Conservation (phyloP, 1,284 basidiomycete species). For the Ganoderma sinense region DNA sequence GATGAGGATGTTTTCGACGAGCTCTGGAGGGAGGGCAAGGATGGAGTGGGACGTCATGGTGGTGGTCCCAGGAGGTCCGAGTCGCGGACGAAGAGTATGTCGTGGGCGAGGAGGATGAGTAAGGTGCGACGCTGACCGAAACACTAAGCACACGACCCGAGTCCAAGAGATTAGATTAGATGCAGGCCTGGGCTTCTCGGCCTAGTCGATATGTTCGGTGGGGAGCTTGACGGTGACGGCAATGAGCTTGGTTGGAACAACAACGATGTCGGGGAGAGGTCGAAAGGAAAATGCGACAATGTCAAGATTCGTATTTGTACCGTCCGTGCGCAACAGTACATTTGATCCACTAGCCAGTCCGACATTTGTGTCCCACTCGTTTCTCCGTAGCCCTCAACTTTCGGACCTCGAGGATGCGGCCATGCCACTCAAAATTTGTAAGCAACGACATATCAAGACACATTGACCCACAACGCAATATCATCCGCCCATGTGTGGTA, state of each 20-base stretch:
- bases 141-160: background rate
- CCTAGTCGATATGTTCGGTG: background rate
- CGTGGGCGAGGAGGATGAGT: background rate
- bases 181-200: background rate
- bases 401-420: background rate
- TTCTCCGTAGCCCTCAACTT: background rate
- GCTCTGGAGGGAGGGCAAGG: constrained; percentile 44
- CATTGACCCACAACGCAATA: too few relatives aligned
- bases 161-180: constrained; percentile 10
- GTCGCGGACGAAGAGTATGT: background rate
- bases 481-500: too few relatives aligned
- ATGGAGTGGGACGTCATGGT: constrained; percentile 21
- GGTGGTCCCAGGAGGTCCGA: background rate
- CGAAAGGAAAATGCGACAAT: background rate
- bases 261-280: too few relatives aligned
- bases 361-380: background rate
- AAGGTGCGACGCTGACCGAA: constrained; percentile 2
- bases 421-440: too few relatives aligned
- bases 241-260: background rate
- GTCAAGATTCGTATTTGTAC: background rate
- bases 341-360: background rate
- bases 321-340: background rate
- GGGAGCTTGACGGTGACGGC: background rate
- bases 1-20: constrained; percentile 54
- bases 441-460: too few relatives aligned